Evolutionary conservation across 768 basidiomycete species (phyloP).

Genomic region (Sporobolomyces phaffii): DNA sequence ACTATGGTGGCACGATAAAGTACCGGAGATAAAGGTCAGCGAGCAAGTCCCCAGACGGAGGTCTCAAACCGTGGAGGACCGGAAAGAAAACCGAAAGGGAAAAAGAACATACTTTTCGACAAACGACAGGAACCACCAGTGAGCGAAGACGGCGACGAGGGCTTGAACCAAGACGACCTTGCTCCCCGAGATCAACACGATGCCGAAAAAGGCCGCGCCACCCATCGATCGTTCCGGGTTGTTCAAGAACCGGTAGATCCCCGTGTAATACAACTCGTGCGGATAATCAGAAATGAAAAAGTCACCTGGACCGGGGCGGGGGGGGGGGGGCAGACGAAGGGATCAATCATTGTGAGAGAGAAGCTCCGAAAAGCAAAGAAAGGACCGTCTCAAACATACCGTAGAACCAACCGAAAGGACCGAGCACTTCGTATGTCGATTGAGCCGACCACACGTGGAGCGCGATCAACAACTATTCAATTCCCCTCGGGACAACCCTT

Average conservation of each 20-base stretch:
- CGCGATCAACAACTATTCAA: conserved; percentile 64
- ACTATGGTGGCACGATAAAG: conserved; percentile 54
- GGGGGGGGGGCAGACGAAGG: too few relatives aligned
- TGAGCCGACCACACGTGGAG: conserved; percentile 86
- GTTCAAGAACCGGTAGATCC: conserved; percentile 75
- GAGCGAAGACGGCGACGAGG: conserved; percentile 73
- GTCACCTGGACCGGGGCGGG: conserved; percentile 39
- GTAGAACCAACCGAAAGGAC: conserved; percentile 97
- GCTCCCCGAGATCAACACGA: conserved; percentile 83
- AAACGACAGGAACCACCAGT: conserved; percentile 90
- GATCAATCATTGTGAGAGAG: too few relatives aligned
- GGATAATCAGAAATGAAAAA: conserved; percentile 69
- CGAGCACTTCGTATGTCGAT: conserved; percentile 87
- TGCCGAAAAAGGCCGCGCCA: conserved; percentile 88
- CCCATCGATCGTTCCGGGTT: conserved; percentile 90
- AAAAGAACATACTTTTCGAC: conserved; percentile 72
- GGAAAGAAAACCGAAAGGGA: background rate
- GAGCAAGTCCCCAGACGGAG: too few relatives aligned
- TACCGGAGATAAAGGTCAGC: too few relatives aligned
- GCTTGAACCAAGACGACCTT: conserved; percentile 84
- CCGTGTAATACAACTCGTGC: conserved; percentile 82
- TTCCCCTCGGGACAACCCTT: background rate
- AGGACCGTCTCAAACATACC: too few relatives aligned
- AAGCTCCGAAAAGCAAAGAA: too few relatives aligned
- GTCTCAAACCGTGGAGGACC: too few relatives aligned